Conservation (phyloP, 345 rosid genomes). For the Aurinia saxatilis region DNA sequence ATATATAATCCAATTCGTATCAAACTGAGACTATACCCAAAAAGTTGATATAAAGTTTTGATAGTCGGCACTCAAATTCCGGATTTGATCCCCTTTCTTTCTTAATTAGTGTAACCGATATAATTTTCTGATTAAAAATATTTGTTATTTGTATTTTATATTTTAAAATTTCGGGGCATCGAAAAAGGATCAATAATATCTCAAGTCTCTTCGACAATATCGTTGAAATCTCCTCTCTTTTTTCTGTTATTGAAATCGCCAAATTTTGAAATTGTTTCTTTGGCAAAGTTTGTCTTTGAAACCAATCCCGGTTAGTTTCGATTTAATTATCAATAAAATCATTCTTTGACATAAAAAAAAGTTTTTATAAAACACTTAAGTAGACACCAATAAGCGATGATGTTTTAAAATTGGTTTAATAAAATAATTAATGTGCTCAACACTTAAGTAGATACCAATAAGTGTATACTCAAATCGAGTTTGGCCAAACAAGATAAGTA, state of each 20-base stretch:
- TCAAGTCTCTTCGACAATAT: too few relatives aligned
- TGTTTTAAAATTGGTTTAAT: slow-evolving; percentile 4
- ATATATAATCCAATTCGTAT: not conserved
- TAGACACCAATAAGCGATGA: not conserved
- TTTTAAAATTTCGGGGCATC: too few relatives aligned
- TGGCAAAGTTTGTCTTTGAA: too few relatives aligned
- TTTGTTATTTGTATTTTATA: not conserved
- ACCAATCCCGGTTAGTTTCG: too few relatives aligned
- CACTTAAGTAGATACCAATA: too few relatives aligned
- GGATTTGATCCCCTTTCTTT: not conserved
- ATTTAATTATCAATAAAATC: too few relatives aligned
- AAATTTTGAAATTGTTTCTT: too few relatives aligned
- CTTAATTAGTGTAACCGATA: not conserved
- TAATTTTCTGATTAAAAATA: not conserved
- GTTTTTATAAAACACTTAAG: slow-evolving; percentile 1
- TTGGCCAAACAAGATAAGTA: slow-evolving; percentile 13
- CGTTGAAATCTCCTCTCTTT: too few relatives aligned
- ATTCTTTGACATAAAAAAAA: too few relatives aligned
- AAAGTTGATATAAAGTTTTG: not conserved
- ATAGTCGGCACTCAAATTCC: not conserved
- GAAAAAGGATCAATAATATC: too few relatives aligned
- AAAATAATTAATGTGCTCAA: not conserved
- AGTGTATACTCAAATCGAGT: not conserved
- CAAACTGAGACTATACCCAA: not conserved
- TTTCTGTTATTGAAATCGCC: too few relatives aligned